Evolutionary conservation across 2,329 filamentous ascomycete genomes (phyloP).

Genomic region (Pyrenochaeta sp.): DNA sequence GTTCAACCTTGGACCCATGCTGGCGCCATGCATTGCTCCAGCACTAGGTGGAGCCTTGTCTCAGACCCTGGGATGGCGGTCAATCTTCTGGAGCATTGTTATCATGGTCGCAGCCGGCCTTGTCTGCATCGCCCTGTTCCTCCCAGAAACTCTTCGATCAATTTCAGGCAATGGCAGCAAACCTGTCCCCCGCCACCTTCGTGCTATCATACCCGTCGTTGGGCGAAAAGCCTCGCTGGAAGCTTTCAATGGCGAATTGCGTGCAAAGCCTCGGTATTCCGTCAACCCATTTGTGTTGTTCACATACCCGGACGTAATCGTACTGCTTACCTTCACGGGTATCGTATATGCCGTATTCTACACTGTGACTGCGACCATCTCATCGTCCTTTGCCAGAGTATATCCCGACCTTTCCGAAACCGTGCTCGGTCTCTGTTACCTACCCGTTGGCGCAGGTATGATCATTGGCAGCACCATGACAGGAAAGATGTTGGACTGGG

Average conservation of each 20-base stretch:
- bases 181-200: conserved; percentile 28
- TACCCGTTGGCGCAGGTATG: conserved; percentile 64
- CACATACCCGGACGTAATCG: conserved; percentile 48
- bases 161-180: conserved; percentile 51
- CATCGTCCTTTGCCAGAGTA: conserved; percentile 32
- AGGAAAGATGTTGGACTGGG: conserved; percentile 61
- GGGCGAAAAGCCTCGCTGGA: conserved; percentile 29
- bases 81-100: conserved; percentile 50
- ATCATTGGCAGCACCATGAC: conserved; percentile 63
- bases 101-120: conserved; percentile 51
- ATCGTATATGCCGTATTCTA: conserved; percentile 42
- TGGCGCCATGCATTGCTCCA: conserved; percentile 40
- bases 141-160: conserved; percentile 53
- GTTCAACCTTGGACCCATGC: conserved; percentile 63
- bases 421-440: conserved; percentile 52
- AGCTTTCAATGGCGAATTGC: conserved; percentile 13
- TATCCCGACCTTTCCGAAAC: conserved; percentile 36
- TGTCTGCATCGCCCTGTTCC: conserved; percentile 46
- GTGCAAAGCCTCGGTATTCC: conserved; percentile 26
- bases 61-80: conserved; percentile 46
- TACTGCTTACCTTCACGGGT: conserved; percentile 52
- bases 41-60: conserved; percentile 45
- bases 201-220: conserved; percentile 32
- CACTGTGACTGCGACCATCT: conserved; percentile 43
- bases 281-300: conserved; percentile 40